Evolutionary conservation across 495 filamentous ascomycete genomes (phyloP).

Genomic region (Penicillium manginii): DNA sequence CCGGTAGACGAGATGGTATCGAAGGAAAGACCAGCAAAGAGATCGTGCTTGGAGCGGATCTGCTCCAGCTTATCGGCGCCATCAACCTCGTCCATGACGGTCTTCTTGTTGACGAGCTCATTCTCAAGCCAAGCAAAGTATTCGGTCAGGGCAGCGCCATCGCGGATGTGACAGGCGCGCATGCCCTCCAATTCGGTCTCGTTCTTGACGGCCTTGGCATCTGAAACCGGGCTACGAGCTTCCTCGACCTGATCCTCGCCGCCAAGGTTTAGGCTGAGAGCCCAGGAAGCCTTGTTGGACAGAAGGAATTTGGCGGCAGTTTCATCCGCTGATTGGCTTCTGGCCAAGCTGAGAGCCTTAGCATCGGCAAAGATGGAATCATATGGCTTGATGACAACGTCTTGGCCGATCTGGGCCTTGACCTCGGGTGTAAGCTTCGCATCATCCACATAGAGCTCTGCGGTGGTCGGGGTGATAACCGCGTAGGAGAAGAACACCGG

Average conservation of each 20-base stretch:
- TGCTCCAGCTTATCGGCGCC: slow-evolving; percentile 89
- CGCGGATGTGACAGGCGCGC: slow-evolving; percentile 90
- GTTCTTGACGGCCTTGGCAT: slow-evolving; percentile 98
- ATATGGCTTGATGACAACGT: slow-evolving; percentile 82
- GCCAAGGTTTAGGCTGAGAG: slow-evolving; percentile 81
- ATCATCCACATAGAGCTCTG: slow-evolving; percentile 82
- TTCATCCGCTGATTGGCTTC: slow-evolving; percentile 40
- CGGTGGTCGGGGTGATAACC: slow-evolving; percentile 77
- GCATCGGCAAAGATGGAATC: slow-evolving; percentile 80
- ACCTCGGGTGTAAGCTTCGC: slow-evolving; percentile 74
- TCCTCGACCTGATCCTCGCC: slow-evolving; percentile 90
- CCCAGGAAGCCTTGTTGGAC: slow-evolving; percentile 93
- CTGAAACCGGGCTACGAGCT: slow-evolving; percentile 82
- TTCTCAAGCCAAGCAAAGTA: slow-evolving; percentile 98
- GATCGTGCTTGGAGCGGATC: slow-evolving; percentile 76
- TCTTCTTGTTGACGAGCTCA: slow-evolving; percentile 73
- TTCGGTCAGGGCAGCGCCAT: slow-evolving; percentile 88
- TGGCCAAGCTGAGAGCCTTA: slow-evolving; percentile 56
- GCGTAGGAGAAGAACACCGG: slow-evolving; percentile 99
- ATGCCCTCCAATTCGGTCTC: slow-evolving; percentile 89
- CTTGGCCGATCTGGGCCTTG: slow-evolving; percentile 69
- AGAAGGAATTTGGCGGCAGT: slow-evolving; percentile 71
- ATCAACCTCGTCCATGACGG: slow-evolving; percentile 81
- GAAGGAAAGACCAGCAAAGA: slow-evolving; percentile 92
- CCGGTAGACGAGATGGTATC: slow-evolving; percentile 96